Conservation (phyloP, 371 early-diverging fungal species). For the Mucor irregularis region DNA sequence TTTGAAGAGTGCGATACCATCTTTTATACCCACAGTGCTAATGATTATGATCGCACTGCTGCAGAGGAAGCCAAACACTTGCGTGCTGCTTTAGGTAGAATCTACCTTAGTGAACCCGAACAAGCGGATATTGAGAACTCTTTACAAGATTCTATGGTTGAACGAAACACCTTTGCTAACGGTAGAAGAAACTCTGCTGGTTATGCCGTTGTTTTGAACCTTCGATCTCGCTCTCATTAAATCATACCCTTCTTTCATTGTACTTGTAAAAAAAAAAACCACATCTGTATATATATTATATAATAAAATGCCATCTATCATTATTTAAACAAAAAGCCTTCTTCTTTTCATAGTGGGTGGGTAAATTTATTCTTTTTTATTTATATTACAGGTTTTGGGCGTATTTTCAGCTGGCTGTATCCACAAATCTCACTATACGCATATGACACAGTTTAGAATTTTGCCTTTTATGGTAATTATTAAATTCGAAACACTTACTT, state of each 20-base stretch:
- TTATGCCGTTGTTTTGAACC: constrained; percentile 3
- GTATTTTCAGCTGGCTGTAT: constrained; percentile 13
- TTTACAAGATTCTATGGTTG: constrained; percentile 10
- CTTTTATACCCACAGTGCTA: constrained; percentile 40
- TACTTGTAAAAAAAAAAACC: constrained; percentile 1
- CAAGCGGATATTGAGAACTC: neutral
- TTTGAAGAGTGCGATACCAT: constrained; percentile 32
- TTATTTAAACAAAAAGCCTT: neutral
- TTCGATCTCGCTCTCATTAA: constrained; percentile 5
- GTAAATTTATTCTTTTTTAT: constrained; percentile 1
- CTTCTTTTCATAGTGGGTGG: neutral
- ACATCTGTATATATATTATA: neutral
- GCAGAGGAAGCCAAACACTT: constrained; percentile 2
- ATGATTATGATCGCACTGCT: constrained; percentile 39
- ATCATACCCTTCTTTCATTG: neutral
- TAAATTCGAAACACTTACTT: constrained; percentile 5
- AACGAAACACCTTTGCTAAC: constrained; percentile 13
- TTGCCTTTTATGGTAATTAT: neutral
- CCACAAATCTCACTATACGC: constrained; percentile 22
- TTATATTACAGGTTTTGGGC: neutral
- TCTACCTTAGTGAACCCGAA: constrained; percentile 8
- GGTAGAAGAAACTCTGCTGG: constrained; percentile 15
- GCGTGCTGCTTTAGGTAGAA: neutral
- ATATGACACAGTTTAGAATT: neutral
- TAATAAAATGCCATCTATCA: neutral